These are phyloP conservation scores for Gossypium laxum DNA, from an alignment of 441 rosid species.

Conservation along the genomic window DNA sequence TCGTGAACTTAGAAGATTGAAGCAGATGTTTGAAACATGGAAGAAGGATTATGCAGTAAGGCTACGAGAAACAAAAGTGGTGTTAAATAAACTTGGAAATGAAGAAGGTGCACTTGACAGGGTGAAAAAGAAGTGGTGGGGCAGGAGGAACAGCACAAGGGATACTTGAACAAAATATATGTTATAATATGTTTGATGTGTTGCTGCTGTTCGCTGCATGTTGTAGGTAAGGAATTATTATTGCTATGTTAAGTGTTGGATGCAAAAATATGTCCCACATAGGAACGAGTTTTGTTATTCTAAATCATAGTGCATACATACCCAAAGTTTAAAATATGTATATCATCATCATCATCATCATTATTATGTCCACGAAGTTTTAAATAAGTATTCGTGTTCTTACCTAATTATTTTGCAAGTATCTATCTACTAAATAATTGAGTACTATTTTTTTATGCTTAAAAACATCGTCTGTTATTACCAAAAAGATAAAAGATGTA, in stretches of 20 bases:
- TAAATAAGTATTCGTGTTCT: too few species aligned
- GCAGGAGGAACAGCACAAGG: conserved; percentile 84
- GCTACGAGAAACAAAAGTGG: conserved; percentile 73
- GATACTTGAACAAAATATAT: conserved; percentile 19
- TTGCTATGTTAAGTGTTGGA: background rate
- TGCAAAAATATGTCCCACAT: background rate
- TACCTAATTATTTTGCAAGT: too few species aligned
- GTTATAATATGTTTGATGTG: background rate
- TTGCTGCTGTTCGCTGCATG: background rate
- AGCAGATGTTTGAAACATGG: conserved; percentile 96
- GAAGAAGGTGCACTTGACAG: conserved; percentile 64
- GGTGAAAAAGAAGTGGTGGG: conserved; percentile 92
- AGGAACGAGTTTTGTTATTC: background rate
- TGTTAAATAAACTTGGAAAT: conserved; percentile 71
- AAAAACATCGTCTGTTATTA: too few species aligned
- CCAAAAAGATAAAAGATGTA: too few species aligned
- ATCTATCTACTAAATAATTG: too few species aligned
- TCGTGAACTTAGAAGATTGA: conserved; percentile 71
- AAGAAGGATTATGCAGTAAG: conserved; percentile 84
- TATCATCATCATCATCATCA: background rate
- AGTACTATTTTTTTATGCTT: too few species aligned
- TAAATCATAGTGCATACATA: background rate
- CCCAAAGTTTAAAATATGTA: background rate
- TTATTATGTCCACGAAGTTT: too few species aligned
- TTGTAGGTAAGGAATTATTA: background rate